phyloP scores from a whole-genome alignment of 208 protist genomes.

The Acanthamoeba royreba region DNA sequence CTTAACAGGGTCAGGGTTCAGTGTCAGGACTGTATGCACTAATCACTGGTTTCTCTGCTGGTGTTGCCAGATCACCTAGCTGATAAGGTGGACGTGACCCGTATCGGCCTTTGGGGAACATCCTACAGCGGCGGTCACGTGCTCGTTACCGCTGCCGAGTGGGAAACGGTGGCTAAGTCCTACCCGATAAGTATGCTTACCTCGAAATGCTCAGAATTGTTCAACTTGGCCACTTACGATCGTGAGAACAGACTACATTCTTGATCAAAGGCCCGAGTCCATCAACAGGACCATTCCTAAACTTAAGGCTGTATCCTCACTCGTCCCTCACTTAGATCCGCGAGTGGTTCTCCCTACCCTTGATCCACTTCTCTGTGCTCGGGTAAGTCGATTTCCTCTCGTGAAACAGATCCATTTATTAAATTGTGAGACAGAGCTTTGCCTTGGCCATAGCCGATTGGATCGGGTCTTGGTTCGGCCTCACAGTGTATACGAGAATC shows the following conservation, averaged over 20 bases:
- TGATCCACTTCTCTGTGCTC: neutral
- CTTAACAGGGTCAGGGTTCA: neutral
- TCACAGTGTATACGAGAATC: neutral
- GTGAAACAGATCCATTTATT: neutral
- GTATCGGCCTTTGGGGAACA: neutral
- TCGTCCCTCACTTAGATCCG: neutral
- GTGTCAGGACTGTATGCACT: neutral
- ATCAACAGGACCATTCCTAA: neutral
- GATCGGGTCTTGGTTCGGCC: neutral
- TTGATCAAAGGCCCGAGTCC: neutral
- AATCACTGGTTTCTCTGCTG: neutral
- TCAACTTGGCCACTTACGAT: too few relatives aligned
- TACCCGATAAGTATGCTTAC: neutral
- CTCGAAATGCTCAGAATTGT: too few relatives aligned
- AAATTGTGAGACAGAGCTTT: neutral
- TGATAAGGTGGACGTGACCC: neutral
- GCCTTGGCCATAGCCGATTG: neutral
- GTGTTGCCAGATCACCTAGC: neutral
- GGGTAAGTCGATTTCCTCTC: neutral
- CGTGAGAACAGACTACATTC: neutral
- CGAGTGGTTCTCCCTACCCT: neutral
- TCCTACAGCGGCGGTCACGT: slow-evolving; percentile 13
- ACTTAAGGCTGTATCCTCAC: neutral
- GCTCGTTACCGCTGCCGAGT: neutral
- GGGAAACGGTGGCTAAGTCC: neutral